Percentiles rank a stretch among this genome's conserved stretches.
phyloP scores from a whole-genome alignment of 352 stramenopile species.

The Phytophthora capsici region DNA sequence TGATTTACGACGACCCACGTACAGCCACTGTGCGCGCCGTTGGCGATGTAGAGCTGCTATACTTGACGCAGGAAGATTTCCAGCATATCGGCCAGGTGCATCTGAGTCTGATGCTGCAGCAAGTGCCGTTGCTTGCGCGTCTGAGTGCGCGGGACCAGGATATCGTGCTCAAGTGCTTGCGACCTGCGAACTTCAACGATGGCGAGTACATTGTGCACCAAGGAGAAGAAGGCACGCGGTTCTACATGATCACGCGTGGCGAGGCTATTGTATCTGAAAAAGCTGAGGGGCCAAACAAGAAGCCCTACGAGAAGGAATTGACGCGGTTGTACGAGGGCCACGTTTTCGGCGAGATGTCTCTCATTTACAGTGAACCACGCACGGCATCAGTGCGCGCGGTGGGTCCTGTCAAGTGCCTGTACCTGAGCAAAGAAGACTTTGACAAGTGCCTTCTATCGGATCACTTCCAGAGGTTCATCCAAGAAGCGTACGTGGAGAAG shows the following conservation, averaged over 20 bases:
- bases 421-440: slow-evolving; percentile 89
- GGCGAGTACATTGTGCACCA: slow-evolving; percentile 92
- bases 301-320: slow-evolving; percentile 76
- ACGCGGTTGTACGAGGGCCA: slow-evolving; percentile 89
- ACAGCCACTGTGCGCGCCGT: slow-evolving; percentile 81
- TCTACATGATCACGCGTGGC: slow-evolving; percentile 91
- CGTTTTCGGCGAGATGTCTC: slow-evolving; percentile 89
- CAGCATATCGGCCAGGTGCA: slow-evolving; percentile 88
- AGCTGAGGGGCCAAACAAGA: slow-evolving; percentile 43
- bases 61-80: slow-evolving; percentile 89
- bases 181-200: slow-evolving; percentile 84
- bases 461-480: slow-evolving; percentile 87
- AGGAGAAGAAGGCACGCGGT: slow-evolving; percentile 85
- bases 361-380: slow-evolving; percentile 90
- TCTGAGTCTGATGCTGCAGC: slow-evolving; percentile 88
- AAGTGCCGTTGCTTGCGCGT: slow-evolving; percentile 79
- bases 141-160: slow-evolving; percentile 81
- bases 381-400: slow-evolving; percentile 82
- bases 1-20: slow-evolving; percentile 93
- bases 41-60: slow-evolving; percentile 82
- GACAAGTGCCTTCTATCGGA: slow-evolving; percentile 85
- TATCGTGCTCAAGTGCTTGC: slow-evolving; percentile 80
- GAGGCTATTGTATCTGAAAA: slow-evolving; percentile 86
- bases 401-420: slow-evolving; percentile 85
- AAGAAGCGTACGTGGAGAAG: slow-evolving; percentile 88